Evolutionary conservation across 306 rosid genomes (phyloP), one percentile per base, ranked within the genome.

Genomic region (Cyclanthera cordifolia): DNA sequence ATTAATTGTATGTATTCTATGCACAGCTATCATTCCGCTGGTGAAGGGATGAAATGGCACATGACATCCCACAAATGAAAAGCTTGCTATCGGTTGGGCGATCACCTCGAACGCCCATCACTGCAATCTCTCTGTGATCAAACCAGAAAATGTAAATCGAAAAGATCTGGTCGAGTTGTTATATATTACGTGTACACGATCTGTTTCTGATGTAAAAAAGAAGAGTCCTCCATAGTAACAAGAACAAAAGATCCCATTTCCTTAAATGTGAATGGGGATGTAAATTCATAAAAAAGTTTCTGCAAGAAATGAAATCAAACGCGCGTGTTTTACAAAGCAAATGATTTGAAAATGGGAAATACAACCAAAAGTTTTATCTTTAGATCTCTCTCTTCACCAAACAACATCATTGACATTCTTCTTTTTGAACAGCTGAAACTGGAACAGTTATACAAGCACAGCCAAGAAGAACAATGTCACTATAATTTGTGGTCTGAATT

Each of bases 381-480:
- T n/a, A 19, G 49, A 37, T 34, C 48, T 60, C 49, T 34, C 67
- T 60, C 48, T 3, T n/a, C n/a, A 60, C 48, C 67, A 60, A 60
- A 59, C 30, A 27, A 27, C 70, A 64, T 21, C 43, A 45, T 20
- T 64, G 71, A 47, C 54, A 47, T 66, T 47, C 55, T 46, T 46
- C 27, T 46, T 9, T 25, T 65, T 15, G 15, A 65, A 65, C 54
- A 46, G 71, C n/a, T n/a, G n/a, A n/a, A 47, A 66, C 53, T 66
- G 53, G 52, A 65, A 65, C 70, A 66, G 71, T 52, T 66, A 46
- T 47, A 66, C 71, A 66, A 43, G 70, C 34, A 57, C 65, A 64
- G 53, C 51, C 32, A 16, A 64, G 47, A 34, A 34, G 67, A 59
- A 59, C 48, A 34, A 37, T 37, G 20, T 46, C 32, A 7, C 5